phyloP scores from a whole-genome alignment of 345 rosid genomes.

The Eucalyptus pauciflora region DNA sequence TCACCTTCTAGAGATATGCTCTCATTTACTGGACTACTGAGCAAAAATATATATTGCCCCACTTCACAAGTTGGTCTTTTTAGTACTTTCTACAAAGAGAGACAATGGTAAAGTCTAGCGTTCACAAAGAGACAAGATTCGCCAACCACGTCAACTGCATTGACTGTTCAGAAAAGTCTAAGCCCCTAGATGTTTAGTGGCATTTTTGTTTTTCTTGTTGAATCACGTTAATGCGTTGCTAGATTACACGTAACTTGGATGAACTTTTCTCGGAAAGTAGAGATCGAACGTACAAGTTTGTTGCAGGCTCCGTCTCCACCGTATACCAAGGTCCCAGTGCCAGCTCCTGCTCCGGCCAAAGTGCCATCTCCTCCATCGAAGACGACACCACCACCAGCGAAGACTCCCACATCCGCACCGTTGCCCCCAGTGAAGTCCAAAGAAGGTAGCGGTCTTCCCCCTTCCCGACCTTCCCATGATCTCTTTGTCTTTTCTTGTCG shows the following conservation, averaged over 20 bases:
- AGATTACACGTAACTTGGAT: background rate
- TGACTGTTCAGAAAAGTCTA: background rate
- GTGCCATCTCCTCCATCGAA: background rate
- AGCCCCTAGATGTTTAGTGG: background rate
- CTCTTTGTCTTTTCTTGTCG: background rate
- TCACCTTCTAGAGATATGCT: background rate
- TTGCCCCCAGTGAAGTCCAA: conserved; percentile 37
- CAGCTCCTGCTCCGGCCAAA: background rate
- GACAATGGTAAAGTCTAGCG: background rate
- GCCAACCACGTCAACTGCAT: background rate
- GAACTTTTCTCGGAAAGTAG: background rate
- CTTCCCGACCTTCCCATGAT: background rate
- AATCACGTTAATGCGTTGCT: background rate
- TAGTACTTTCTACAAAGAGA: background rate
- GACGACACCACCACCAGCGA: conserved; percentile 1
- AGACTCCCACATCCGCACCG: conserved; percentile 5
- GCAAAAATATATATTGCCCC: background rate
- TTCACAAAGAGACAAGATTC: background rate
- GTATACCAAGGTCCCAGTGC: background rate
- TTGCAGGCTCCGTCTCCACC: background rate
- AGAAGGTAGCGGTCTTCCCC: conserved; percentile 24
- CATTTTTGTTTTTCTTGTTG: background rate
- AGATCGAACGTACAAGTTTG: background rate
- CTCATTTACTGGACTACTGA: background rate
- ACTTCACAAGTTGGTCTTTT: background rate